Conservation (phyloP, 2,329 filamentous ascomycete genomes). For the Aplosporella prunicola region DNA sequence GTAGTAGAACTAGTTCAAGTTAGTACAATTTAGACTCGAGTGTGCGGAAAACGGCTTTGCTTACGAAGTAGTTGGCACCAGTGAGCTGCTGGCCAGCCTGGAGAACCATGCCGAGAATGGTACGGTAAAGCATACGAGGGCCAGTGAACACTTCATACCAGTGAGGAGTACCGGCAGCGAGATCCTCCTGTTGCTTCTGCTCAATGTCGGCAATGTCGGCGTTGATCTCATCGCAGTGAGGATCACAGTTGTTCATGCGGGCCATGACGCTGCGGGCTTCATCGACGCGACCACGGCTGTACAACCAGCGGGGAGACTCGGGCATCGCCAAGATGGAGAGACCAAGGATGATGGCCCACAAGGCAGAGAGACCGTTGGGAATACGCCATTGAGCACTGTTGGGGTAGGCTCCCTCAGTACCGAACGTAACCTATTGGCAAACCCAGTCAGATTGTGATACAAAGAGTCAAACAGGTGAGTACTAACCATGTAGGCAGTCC, state of each 20-base stretch:
- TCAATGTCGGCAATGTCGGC: constrained; percentile 48
- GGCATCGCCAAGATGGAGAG: constrained; percentile 40
- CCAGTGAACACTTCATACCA: constrained; percentile 53
- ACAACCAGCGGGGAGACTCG: constrained; percentile 30
- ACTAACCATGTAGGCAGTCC: constrained; percentile 13
- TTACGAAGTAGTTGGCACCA: constrained; percentile 59
- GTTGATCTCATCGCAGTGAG: constrained; percentile 44
- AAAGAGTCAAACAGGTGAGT: no score
- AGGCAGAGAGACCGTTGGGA: constrained; percentile 40
- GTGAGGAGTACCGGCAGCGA: constrained; percentile 24
- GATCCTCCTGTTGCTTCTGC: constrained; percentile 46
- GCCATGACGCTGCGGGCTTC: constrained; percentile 40
- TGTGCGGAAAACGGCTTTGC: no score
- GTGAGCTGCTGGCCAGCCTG: constrained; percentile 61
- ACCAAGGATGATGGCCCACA: constrained; percentile 11
- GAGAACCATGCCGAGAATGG: constrained; percentile 43
- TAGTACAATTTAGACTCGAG: no score
- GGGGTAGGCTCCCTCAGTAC: constrained; percentile 41
- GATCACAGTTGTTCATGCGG: constrained; percentile 44
- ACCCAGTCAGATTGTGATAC: constrained; percentile 1
- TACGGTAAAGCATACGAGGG: constrained; percentile 59
- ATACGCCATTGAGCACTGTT: constrained; percentile 52
- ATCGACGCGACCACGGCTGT: constrained; percentile 43
- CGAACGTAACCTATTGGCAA: constrained; percentile 42
- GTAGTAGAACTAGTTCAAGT: no score